Evolutionary conservation across 2,329 filamentous ascomycete species (phyloP).

Genomic region (Lecanicillium sp.): DNA sequence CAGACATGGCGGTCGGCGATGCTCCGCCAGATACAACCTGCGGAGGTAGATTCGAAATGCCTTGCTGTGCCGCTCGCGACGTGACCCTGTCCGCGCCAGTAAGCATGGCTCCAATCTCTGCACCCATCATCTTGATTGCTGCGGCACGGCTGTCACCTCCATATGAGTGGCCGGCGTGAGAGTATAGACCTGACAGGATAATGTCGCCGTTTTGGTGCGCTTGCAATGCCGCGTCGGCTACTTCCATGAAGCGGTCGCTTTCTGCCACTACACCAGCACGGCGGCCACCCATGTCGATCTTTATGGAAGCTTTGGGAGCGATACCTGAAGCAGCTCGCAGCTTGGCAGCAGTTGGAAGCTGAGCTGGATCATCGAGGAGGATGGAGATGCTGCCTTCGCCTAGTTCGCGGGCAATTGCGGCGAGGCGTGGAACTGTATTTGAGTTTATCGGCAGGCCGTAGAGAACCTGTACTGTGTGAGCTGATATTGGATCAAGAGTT

Average conservation of each 20-base stretch:
- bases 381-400: conserved; percentile 50
- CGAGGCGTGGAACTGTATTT: conserved; percentile 51
- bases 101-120: conserved; percentile 21
- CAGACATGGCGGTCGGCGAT: conserved; percentile 54
- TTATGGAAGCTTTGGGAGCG: conserved; percentile 54
- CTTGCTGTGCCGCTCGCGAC: conserved; percentile 11
- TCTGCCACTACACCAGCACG: conserved; percentile 57
- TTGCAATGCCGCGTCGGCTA: conserved; percentile 25
- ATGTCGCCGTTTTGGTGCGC: conserved; percentile 20
- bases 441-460: conserved; percentile 64
- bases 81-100: conserved; percentile 15
- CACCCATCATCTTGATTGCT: conserved; percentile 21
- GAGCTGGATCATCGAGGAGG: conserved; percentile 60
- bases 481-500: not conserved
- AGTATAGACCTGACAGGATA: conserved; percentile 58
- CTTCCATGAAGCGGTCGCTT: conserved; percentile 37
- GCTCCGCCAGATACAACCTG: conserved; percentile 59
- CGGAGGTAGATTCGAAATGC: conserved; percentile 11
- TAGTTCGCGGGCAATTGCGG: conserved; percentile 44
- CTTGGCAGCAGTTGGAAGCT: conserved; percentile 41
- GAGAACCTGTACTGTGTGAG: conserved; percentile 39
- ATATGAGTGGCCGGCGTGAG: conserved; percentile 68
- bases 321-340: conserved; percentile 33
- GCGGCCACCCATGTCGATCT: conserved; percentile 65
- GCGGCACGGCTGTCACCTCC: conserved; percentile 23